A percentile compares a stretch with the other conserved stretches of the same genome.
Evolutionary conservation across 192 early-diverging fungal genomes (phyloP).

Genomic region (Polychytrium aggregatum): DNA sequence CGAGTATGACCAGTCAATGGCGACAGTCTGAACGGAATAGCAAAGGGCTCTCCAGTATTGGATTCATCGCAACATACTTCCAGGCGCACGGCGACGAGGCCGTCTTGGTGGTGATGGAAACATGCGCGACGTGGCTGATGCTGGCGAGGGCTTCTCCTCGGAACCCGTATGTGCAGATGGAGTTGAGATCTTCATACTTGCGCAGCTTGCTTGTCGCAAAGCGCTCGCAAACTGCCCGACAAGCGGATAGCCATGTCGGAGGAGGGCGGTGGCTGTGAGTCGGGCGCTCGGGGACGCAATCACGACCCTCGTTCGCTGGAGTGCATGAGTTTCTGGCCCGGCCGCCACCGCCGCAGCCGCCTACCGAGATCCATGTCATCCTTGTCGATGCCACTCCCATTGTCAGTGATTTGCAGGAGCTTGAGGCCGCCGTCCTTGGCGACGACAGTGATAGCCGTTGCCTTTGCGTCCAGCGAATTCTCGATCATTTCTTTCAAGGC

Average conservation of each 20-base stretch:
- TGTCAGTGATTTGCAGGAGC: slow-evolving; percentile 86
- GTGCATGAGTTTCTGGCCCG: no score
- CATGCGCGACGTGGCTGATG: slow-evolving; percentile 88
- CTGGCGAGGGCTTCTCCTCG: slow-evolving; percentile 95
- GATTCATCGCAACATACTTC: slow-evolving; percentile 23
- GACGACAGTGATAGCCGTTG: slow-evolving; percentile 70
- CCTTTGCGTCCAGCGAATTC: slow-evolving; percentile 88
- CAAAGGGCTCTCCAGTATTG: no score
- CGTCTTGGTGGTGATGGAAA: slow-evolving; percentile 56
- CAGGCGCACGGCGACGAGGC: slow-evolving; percentile 32
- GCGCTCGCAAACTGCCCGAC: slow-evolving; percentile 88
- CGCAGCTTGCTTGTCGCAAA: slow-evolving; percentile 92
- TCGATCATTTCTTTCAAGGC: slow-evolving; percentile 95
- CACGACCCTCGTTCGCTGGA: no score
- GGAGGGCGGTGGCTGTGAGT: no score
- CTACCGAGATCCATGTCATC: slow-evolving; percentile 83
- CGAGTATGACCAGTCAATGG: no score
- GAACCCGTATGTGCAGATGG: slow-evolving; percentile 89
- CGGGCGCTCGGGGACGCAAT: slow-evolving; percentile 78
- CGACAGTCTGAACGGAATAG: no score
- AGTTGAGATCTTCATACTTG: slow-evolving; percentile 71
- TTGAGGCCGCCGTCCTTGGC: slow-evolving; percentile 90
- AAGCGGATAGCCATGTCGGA: no score
- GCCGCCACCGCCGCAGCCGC: no score
- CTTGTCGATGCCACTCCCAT: slow-evolving; percentile 79